Conservation (phyloP, 1,284 basidiomycete species). For the Trametes hirsuta region DNA sequence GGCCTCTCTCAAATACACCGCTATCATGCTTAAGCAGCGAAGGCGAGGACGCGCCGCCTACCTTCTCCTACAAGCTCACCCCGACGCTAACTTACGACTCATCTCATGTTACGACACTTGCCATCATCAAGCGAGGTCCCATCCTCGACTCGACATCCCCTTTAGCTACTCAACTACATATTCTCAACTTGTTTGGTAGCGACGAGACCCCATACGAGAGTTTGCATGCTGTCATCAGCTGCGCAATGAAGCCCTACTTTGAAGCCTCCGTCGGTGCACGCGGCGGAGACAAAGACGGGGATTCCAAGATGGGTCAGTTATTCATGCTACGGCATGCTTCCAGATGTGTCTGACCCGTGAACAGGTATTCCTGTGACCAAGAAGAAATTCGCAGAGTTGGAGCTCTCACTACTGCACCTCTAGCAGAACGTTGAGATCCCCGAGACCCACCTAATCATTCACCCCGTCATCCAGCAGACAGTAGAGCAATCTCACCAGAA, state of each 20-base stretch:
- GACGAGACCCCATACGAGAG: constrained; percentile 95
- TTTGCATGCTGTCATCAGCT: constrained; percentile 94
- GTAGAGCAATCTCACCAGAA: constrained; percentile 77
- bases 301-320: constrained; percentile 81
- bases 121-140: constrained; percentile 91
- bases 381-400: constrained; percentile 98
- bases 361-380: constrained; percentile 96
- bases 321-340: neutral
- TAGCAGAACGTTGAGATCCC: constrained; percentile 99
- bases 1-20: neutral
- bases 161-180: constrained; percentile 86
- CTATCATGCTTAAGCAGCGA: constrained; percentile 7
- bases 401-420: constrained; percentile 93
- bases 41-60: constrained; percentile 62
- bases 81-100: constrained; percentile 81
- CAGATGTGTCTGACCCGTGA: neutral
- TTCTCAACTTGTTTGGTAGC: constrained; percentile 91
- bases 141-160: constrained; percentile 81
- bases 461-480: constrained; percentile 87
- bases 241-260: constrained; percentile 97
- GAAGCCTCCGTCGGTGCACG: constrained; percentile 90
- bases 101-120: constrained; percentile 84
- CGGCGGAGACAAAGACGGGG: constrained; percentile 77
- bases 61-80: constrained; percentile 72
- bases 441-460: constrained; percentile 91